phyloP scores from a whole-genome alignment of 192 early-diverging fungal genomes.

The Entomortierella chlamydospora region DNA sequence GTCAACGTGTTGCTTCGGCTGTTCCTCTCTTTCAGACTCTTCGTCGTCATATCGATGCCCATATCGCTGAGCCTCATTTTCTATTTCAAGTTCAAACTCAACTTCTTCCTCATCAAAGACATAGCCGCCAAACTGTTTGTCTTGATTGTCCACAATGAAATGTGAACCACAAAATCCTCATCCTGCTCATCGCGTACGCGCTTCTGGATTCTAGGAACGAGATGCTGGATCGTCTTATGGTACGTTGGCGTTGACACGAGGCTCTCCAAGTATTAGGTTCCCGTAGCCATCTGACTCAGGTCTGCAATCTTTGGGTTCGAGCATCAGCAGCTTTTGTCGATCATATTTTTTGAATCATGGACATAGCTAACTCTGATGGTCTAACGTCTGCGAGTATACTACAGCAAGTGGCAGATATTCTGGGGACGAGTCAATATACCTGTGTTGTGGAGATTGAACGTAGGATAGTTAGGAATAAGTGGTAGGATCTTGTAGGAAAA shows the following conservation, averaged over 20 bases:
- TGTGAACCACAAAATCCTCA: background rate
- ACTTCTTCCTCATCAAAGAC: constrained; percentile 17
- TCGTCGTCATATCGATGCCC: background rate
- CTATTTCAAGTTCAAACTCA: constrained; percentile 17
- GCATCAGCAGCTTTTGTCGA: constrained; percentile 33
- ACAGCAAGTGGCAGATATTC: constrained; percentile 16
- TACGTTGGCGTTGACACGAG: constrained; percentile 34
- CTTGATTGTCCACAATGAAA: background rate
- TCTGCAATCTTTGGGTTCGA: constrained; percentile 36
- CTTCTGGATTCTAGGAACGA: constrained; percentile 25
- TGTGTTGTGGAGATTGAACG: too few species aligned
- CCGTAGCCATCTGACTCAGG: constrained; percentile 45
- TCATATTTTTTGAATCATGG: constrained; percentile 40
- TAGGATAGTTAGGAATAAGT: too few species aligned
- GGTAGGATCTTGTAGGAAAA: too few species aligned
- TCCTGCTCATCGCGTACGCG: constrained; percentile 28
- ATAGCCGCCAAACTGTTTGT: background rate
- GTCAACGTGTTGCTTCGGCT: too few species aligned
- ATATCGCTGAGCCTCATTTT: constrained; percentile 12
- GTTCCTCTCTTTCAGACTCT: background rate
- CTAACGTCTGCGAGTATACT: constrained; percentile 26
- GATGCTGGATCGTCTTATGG: constrained; percentile 24
- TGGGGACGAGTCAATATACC: background rate
- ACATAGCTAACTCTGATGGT: constrained; percentile 39
- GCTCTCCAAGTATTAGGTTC: constrained; percentile 29